Conservation (phyloP, 345 rosid species). For the Draba incana region DNA sequence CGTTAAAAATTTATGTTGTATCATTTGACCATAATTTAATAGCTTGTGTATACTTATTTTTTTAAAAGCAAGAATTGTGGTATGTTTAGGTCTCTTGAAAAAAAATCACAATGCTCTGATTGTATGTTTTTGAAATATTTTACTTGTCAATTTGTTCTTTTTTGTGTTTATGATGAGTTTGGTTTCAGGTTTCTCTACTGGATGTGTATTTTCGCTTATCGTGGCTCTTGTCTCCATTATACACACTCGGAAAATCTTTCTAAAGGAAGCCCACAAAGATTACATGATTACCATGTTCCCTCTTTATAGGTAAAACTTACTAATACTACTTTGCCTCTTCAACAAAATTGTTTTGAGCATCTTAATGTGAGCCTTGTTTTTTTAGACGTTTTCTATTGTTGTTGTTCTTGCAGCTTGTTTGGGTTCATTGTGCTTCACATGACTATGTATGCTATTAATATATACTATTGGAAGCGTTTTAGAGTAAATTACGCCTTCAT, state of each 20-base stretch:
- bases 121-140: neutral
- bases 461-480: conserved; percentile 52
- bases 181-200: conserved; percentile 57
- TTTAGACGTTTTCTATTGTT: neutral
- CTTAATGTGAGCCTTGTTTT: neutral
- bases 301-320: conserved; percentile 53
- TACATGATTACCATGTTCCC: conserved; percentile 68
- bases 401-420: conserved; percentile 47
- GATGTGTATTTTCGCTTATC: conserved; percentile 54
- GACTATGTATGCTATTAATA: conserved; percentile 45
- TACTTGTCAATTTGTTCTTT: neutral
- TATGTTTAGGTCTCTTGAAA: too few species aligned
- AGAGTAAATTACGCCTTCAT: conserved; percentile 66
- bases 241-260: conserved; percentile 41
- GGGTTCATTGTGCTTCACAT: conserved; percentile 55
- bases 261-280: conserved; percentile 9
- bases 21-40: too few species aligned
- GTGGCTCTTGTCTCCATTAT: conserved; percentile 50
- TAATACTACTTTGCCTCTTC: neutral
- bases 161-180: neutral
- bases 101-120: conserved; percentile 25
- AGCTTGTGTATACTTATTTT: too few species aligned
- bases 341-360: neutral
- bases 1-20: too few species aligned
- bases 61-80: too few species aligned